Conservation (phyloP, 225 moss, liverwort and hornwort species). For the Antitrichia curtipendula region DNA sequence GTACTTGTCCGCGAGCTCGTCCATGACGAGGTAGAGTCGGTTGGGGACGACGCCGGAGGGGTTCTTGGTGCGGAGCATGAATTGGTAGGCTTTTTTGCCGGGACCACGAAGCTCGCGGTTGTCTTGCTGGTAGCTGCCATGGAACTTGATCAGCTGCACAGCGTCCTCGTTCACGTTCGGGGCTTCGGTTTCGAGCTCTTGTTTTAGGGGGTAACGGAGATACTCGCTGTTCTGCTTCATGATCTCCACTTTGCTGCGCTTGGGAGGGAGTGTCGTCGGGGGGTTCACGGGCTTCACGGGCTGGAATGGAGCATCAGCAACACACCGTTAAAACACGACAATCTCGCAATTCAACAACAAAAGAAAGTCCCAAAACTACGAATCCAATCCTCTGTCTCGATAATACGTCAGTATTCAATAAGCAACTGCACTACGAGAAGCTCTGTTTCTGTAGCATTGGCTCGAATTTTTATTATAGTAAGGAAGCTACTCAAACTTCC, state of each 20-base stretch:
- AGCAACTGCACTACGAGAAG: not conserved
- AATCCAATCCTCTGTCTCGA: not conserved
- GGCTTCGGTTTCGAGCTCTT: slow-evolving; percentile 49
- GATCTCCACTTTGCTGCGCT: slow-evolving; percentile 83
- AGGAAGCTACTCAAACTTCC: not conserved
- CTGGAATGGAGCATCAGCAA: not conserved
- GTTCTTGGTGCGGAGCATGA: slow-evolving; percentile 86
- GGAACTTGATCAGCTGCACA: slow-evolving; percentile 83
- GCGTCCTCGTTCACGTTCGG: slow-evolving; percentile 68
- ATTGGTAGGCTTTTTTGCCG: slow-evolving; percentile 51
- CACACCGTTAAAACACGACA: not conserved
- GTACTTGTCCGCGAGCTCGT: slow-evolving; percentile 58
- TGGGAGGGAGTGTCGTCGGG: slow-evolving; percentile 29
- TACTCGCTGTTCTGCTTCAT: slow-evolving; percentile 78
- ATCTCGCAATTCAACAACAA: not conserved
- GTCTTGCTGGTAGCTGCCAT: slow-evolving; percentile 88
- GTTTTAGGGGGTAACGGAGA: slow-evolving; percentile 41
- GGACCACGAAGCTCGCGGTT: slow-evolving; percentile 52
- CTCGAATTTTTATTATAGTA: not conserved
- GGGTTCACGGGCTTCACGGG: slow-evolving; percentile 37
- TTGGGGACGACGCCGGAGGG: slow-evolving; percentile 77
- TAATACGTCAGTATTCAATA: not conserved
- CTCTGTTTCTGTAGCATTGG: not conserved
- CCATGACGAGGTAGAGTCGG: slow-evolving; percentile 65
- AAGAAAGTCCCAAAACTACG: not conserved